Evolutionary conservation across 176 grass and related monocot species (phyloP), one percentile per base, ranked within the genome.

Genomic region (Oryza nivara): DNA sequence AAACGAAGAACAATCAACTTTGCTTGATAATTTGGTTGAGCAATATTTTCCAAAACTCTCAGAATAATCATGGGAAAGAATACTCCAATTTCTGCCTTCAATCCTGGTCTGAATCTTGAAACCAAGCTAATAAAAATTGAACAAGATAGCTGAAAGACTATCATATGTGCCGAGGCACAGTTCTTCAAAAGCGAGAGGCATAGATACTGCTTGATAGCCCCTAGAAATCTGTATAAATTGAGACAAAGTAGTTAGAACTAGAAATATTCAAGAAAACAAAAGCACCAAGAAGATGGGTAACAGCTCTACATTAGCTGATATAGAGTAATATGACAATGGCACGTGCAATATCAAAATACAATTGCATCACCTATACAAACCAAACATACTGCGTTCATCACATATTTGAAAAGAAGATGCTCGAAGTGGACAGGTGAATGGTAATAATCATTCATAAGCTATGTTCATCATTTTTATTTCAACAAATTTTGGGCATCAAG

Each of bases 41-140:
- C 89, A 74, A 99, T 92, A 99, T 94, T 99, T 87, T 99, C 96
- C 75, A 99, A 78, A 84, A 99, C 93, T 88, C 96, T 94, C 36
- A 99, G 84, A 70, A 99, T 92, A 80, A 99, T 99, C 93, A 99
- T 96, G 32, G 96, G 96, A 84, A 99, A 99, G 82, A 99, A 99
- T 3, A 96, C 93, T 68, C 93, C 96, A 79, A 99, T 99, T 67
- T 99, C 96, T 89, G 96, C 96, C 89, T 99, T 99, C 65, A 99
- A 91, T 83, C 96, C 96, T 16, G 93, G 88, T 88, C 96, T 96
- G 82, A 99, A 99, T 92, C 96, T 96, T 82, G 96, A 89, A 47
- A 99, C 93, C 74, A 99, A 83, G 46, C 96, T 99, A 68, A 99
- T 99, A 89, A 99, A 99, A 89, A 99, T 99, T 3, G 96, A 99